Conservation (phyloP, 176 grass and related monocot species). For the Alloteropsis semialata region DNA sequence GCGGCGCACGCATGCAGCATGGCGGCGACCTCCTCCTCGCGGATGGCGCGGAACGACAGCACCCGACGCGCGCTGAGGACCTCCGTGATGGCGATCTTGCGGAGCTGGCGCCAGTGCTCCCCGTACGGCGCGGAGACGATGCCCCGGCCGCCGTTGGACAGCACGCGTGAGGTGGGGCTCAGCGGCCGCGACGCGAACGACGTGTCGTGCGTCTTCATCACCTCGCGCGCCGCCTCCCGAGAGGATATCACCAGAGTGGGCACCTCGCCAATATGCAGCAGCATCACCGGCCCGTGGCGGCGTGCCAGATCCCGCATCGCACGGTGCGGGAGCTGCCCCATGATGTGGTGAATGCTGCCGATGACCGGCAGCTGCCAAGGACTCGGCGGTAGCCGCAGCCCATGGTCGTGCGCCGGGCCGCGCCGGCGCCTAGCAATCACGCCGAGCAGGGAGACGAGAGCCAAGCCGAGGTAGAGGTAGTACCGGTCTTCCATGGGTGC, state of each 20-base stretch:
- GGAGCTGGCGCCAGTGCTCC: slow-evolving; percentile 57
- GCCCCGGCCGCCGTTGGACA: slow-evolving; percentile 34
- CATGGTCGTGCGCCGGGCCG: too few species aligned
- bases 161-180: slow-evolving; percentile 24
- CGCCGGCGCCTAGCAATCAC: too few species aligned
- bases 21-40: slow-evolving; percentile 47
- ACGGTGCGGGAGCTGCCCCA: too few species aligned
- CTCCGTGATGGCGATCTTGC: slow-evolving; percentile 50
- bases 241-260: slow-evolving; percentile 49
- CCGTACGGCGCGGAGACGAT: slow-evolving; percentile 66
- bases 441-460: too few species aligned
- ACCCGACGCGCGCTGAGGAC: slow-evolving; percentile 54
- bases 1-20: neutral
- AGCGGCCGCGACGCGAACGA: slow-evolving; percentile 48
- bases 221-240: slow-evolving; percentile 42
- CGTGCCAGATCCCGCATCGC: too few species aligned
- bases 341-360: too few species aligned
- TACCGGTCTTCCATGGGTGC: too few species aligned
- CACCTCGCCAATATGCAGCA: too few species aligned
- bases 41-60: slow-evolving; percentile 33
- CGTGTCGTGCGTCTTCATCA: slow-evolving; percentile 50
- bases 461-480: too few species aligned
- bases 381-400: too few species aligned
- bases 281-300: too few species aligned
- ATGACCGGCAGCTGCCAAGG: too few species aligned